Evolutionary conservation across 441 rosid species (phyloP), one percentile per base, ranked within the genome.

Genomic region (Pelargonium citronellum): DNA sequence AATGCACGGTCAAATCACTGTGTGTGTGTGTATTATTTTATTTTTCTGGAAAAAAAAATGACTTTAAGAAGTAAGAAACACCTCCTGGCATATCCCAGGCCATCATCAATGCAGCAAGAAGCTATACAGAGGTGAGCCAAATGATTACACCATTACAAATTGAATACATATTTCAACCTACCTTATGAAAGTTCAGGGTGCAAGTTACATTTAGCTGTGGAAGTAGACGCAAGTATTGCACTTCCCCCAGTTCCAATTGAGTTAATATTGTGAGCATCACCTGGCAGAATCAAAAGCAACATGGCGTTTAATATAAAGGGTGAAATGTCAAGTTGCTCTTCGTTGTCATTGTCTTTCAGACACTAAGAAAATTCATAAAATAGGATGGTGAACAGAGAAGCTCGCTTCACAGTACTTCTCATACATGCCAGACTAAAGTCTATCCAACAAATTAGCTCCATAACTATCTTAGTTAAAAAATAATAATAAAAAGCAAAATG

Each of bases 151-250:
- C 39, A 34, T 67, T 63, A 34, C 15, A 63, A 65, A 60, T 13
- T 66, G 63, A 64, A 53, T n/a, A 61, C 67, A 72, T 49, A 80
- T 39, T 57, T 57, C 24, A 57, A 57, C 11, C 11, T 72, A 91
- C 98, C 98, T 91, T 92, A 75, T 91, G 90, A 86, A 94, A 94
- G 82, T 83, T 88, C 81, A 94, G 71, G 69, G 87, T 82, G 82
- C 96, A 91, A 69, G 94, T 87, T 63, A 83, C 83, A 71, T 86
- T 89, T 67, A 81, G 75, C 71, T 84, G 92, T 7, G 96, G 95
- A 77, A 91, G 82, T 78, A 91, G 79, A 51, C 76, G 89, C 80
- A 94, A 76, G 80, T 90, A 89, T 70, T 87, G 84, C 53, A 83
- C 84, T 77, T 88, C 94, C 62, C 97, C 99, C 85, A 90, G 77